Conservation (phyloP, 257 asterid species). For the Solanum ahanhuiri region DNA sequence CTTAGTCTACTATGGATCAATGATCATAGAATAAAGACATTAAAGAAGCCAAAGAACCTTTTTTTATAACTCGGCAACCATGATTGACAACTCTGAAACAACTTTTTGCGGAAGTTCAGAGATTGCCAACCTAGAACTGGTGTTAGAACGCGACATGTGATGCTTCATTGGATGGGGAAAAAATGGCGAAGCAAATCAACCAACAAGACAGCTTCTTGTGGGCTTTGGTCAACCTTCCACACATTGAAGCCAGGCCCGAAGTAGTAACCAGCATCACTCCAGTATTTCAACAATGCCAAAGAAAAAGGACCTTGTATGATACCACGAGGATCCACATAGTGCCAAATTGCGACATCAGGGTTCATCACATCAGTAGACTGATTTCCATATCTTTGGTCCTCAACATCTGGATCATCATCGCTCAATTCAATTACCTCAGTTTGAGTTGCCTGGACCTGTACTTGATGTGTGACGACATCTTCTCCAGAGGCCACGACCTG, state of each 20-base stretch:
- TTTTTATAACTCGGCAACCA: background rate
- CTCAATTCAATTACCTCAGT: slow-evolving; percentile 42
- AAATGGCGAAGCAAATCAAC: slow-evolving; percentile 24
- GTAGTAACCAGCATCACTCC: slow-evolving; percentile 46
- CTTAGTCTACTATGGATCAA: background rate
- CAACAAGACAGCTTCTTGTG: slow-evolving; percentile 26
- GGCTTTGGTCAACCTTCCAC: slow-evolving; percentile 43
- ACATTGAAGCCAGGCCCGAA: slow-evolving; percentile 39
- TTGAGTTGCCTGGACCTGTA: background rate
- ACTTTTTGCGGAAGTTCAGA: background rate
- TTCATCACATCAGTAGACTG: background rate
- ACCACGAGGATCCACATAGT: slow-evolving; percentile 64
- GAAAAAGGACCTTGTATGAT: slow-evolving; percentile 60
- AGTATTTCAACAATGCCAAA: slow-evolving; percentile 22
- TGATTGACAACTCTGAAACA: background rate
- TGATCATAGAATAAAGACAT: background rate
- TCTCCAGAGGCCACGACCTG: background rate
- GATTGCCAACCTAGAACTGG: background rate
- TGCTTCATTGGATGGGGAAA: background rate
- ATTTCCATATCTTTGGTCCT: background rate
- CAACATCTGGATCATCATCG: slow-evolving; percentile 37
- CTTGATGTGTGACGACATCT: background rate
- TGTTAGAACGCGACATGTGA: background rate
- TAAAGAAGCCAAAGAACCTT: background rate
- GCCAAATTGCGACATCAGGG: slow-evolving; percentile 27